Base-by-base conservation (phyloP, 139 green algal genomes). In the Astrephomene gubernaculifera region DNA sequence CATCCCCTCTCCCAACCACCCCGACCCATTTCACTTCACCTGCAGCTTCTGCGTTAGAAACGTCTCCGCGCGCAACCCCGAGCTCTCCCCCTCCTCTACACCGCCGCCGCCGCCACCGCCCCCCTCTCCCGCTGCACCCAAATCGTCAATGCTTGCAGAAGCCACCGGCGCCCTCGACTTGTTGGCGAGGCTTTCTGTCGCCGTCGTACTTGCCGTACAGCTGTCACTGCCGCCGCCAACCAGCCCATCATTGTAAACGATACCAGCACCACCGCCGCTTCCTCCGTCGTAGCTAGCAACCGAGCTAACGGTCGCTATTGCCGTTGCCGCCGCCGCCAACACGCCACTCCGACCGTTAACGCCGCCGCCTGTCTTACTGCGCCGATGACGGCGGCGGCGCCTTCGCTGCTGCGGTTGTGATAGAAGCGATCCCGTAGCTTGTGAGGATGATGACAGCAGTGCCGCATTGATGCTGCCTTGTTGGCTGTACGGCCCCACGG, bases 31-130 rank as follows among this genome's bases (percentile, higher is more conserved):
- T n/a, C n/a, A n/a, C n/a, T n/a, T 12, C 7, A 81, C 81, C 63
- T 95, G 92, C 72, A 98, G 92, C 90, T 97, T 96, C 33, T 89
- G 71, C 70, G 93, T 89, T 71, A 98, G 90, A 36, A 93, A 70
- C 7, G 95, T 98, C 35, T 90, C 86, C 82, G 96, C 88, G 27
- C 90, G 93, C 65, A 91, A 69, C 19, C 53, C 79, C 29, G n/a
- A n/a, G n/a, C n/a, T n/a, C 8, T 4, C 41, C 41, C 39, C 63
- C 35, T 70, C n/a, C 2, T 49, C 10, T 29, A 24, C 24, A 4
- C 36, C 38, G 19, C 29, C 49, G 31, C 72, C 24, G 64, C 25
- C 64, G 31, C 7, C 31, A 22, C 49, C 49, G 29, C 21, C 31
- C 4, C 5, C 67, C 7, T 25, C 36, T 2, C 14, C 35, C 6